Percentiles rank a stretch among this genome's conserved stretches.
These are phyloP conservation scores for Trichoderma simmonsii DNA, from an alignment of 2,329 filamentous ascomycete species.

Conservation along the genomic window DNA sequence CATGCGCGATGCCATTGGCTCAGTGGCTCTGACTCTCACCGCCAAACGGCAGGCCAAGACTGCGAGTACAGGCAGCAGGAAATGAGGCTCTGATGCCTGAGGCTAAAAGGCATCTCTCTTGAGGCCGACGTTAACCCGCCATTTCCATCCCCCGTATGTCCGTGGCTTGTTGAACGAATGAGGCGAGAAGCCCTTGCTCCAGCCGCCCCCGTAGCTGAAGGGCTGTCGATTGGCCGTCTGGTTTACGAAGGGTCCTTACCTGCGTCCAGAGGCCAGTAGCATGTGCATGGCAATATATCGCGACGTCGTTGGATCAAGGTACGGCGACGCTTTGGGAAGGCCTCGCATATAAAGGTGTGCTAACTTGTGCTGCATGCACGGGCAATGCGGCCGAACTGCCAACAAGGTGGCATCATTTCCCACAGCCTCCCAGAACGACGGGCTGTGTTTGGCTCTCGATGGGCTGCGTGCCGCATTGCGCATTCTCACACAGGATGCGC, in stretches of 20 bases:
- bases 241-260: background rate
- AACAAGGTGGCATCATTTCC: conserved; percentile 3
- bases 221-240: background rate
- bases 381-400: conserved; percentile 1
- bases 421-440: background rate
- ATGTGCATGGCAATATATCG: background rate
- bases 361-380: background rate
- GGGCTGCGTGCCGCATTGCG: background rate
- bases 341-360: background rate
- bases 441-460: background rate
- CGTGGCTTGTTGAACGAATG: background rate
- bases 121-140: conserved; percentile 7
- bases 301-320: background rate
- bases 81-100: background rate
- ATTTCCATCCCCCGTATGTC: background rate
- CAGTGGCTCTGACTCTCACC: conserved; percentile 7
- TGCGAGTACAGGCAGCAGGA: background rate
- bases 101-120: background rate
- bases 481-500: background rate
- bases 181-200: background rate
- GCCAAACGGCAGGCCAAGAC: background rate
- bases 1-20: conserved; percentile 5
- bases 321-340: conserved; percentile 5
- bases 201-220: background rate
- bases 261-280: background rate